A percentile compares a stretch with the other conserved stretches of the same genome.
Evolutionary conservation across 1,139 yeast genomes (phyloP).

Genomic region (Taiozyma sp.): DNA sequence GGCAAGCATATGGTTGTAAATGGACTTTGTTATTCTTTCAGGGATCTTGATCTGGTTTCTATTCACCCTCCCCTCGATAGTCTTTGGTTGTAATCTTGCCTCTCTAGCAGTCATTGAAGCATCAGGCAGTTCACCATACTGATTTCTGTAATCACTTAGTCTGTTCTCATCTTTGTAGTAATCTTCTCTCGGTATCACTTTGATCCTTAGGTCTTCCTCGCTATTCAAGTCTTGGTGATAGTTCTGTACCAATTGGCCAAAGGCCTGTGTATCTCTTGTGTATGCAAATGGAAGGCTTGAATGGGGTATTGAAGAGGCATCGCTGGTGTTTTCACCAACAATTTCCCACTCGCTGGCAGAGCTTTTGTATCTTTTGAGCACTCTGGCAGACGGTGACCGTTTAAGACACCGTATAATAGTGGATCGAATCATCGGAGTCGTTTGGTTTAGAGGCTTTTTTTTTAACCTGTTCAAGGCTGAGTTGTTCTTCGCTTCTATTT

Average conservation of each 20-base stretch:
- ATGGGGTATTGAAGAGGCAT: neutral
- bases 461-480: neutral
- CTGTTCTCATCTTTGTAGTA: conserved; percentile 23
- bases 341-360: neutral
- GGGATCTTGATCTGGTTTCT: conserved; percentile 46
- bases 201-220: conserved; percentile 25
- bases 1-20: conserved; percentile 55
- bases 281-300: conserved; percentile 30
- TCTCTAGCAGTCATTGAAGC: conserved; percentile 16
- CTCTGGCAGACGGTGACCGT: neutral
- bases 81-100: conserved; percentile 28
- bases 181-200: conserved; percentile 29
- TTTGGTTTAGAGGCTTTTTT: neutral
- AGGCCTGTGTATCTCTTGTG: conserved; percentile 32
- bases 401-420: neutral
- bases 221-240: conserved; percentile 28
- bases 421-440: neutral
- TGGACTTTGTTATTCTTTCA: conserved; percentile 44
- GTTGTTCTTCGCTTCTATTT: neutral
- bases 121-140: conserved; percentile 28
- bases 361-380: neutral
- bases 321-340: neutral
- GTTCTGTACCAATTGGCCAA: conserved; percentile 46
- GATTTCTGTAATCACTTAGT: conserved; percentile 24
- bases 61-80: conserved; percentile 42